A percentile compares a stretch with the other conserved stretches of the same genome.
phyloP scores from a whole-genome alignment of 2,329 filamentous ascomycete species.

The Rhinocladiella similis region DNA sequence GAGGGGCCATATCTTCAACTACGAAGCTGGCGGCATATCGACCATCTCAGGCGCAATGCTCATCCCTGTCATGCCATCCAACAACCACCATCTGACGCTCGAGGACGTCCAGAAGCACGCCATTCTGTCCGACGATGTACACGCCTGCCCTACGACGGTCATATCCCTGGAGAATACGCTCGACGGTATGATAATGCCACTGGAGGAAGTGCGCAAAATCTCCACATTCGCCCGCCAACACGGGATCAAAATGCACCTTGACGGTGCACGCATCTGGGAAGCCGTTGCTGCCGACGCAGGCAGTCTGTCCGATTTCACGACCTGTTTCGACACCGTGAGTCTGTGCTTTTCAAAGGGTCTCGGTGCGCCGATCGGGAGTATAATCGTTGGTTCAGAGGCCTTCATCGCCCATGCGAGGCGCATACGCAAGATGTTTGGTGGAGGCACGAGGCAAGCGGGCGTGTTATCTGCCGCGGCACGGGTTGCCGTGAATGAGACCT shows the following conservation, averaged over 20 bases:
- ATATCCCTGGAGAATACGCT: conserved; percentile 87
- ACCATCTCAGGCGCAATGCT: conserved; percentile 70
- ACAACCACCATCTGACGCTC: conserved; percentile 72
- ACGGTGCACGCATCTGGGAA: conserved; percentile 81
- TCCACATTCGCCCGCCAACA: conserved; percentile 66
- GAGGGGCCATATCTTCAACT: conserved; percentile 72
- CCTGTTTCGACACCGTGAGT: conserved; percentile 70
- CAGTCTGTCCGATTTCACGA: conserved; percentile 65
- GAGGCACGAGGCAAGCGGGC: conserved; percentile 74
- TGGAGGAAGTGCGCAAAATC: conserved; percentile 70
- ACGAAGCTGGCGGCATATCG: conserved; percentile 67
- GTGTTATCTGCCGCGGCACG: conserved; percentile 73
- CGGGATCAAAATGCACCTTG: conserved; percentile 70
- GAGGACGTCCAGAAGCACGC: conserved; percentile 71
- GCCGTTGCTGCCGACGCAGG: conserved; percentile 71
- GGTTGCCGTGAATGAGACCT: conserved; percentile 78
- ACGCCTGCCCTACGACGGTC: conserved; percentile 75
- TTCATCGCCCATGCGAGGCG: conserved; percentile 70
- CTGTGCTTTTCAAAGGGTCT: conserved; percentile 82
- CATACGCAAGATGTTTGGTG: conserved; percentile 78
- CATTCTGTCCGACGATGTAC: conserved; percentile 68
- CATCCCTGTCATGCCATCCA: conserved; percentile 65
- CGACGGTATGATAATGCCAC: conserved; percentile 74
- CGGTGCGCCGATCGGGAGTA: conserved; percentile 76
- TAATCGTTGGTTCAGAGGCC: conserved; percentile 62